Percentiles rank a stretch among this genome's conserved stretches.
phyloP scores from a whole-genome alignment of 345 rosid genomes.

The Populus tremula region DNA sequence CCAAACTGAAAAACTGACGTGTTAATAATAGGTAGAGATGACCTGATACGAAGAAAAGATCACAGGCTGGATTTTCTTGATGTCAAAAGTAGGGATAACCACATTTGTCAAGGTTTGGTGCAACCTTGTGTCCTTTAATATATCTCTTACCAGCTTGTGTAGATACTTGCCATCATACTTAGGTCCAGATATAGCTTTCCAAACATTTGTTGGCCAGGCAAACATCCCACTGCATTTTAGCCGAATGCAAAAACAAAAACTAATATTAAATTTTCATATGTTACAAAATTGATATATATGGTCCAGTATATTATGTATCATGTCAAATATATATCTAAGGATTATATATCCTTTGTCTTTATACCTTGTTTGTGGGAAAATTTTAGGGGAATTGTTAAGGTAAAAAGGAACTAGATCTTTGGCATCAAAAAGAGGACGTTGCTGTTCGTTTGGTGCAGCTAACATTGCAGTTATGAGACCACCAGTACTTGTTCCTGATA shows the following conservation, averaged over 20 bases:
- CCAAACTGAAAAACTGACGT: no score
- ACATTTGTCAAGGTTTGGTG: conserved; percentile 56
- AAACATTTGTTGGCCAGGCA: conserved; percentile 30
- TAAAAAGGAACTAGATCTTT: conserved; percentile 62
- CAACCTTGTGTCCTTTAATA: conserved; percentile 43
- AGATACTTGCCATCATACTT: conserved; percentile 67
- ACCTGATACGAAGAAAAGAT: conserved; percentile 67
- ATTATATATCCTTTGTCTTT: not conserved
- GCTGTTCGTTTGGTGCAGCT: conserved; percentile 41
- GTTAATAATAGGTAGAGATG: not conserved
- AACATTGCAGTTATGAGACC: conserved; percentile 67
- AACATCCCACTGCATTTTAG: conserved; percentile 32
- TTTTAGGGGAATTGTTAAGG: conserved; percentile 48
- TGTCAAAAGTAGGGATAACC: conserved; percentile 69
- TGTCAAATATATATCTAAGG: not conserved
- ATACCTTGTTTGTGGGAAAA: conserved; percentile 61
- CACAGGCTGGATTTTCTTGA: conserved; percentile 62
- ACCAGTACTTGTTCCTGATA: conserved; percentile 74
- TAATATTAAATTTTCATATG: no score
- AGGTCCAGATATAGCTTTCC: conserved; percentile 54
- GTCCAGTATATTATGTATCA: not conserved
- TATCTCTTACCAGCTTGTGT: conserved; percentile 24
- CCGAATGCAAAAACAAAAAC: not conserved
- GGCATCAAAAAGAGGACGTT: conserved; percentile 54
- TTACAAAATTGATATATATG: not conserved